Evolutionary conservation across 176 grass and related monocot species (phyloP), one percentile per base, ranked within the genome.

Genomic region (barley (Hordeum vulgare)): DNA sequence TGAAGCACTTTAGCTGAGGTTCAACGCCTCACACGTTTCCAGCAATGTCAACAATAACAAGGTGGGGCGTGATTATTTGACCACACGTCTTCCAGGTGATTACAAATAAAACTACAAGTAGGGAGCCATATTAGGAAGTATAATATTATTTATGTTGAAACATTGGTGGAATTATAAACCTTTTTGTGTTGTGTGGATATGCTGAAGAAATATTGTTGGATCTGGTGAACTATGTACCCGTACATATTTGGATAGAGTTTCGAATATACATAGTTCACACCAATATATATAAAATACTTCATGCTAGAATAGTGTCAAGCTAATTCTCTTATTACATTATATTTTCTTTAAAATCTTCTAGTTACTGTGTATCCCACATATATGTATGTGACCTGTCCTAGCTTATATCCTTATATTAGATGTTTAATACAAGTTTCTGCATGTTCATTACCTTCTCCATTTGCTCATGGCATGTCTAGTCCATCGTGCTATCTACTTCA

Each of bases 1-100:
- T 59, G 74, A 90, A 45, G 68, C 81, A 37, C 65, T 93, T 85
- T 39, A 31, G 85, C 24, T 2, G 88, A 90, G 74, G 77, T 93
- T 14, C 72, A 80, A 25, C 61, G 66, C 71, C 85, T 93, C 45
- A 29, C 39, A 33, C 17, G 2, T 10, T 9, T 6, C 21, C 68
- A 81, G 14, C 26, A 90, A 35, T 60, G 59, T 56, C 88, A 73
- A 35, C 8, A 80, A 35, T 17, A 23, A 15, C 20, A 26, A 0
- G 37, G 14, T n/a, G 2, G 18, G 44, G 0, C 13, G 3, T 62
- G 15, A 28, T 11, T 20, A 47, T 64, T 6, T 31, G 26, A 15
- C 26, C 40, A 72, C 23, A 9, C 23, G 47, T 12, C 21, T 47
- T 72, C 13, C 8, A 27, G 23, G 1, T 17, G 4, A 25, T 47